Percentiles rank a stretch among this genome's conserved stretches.
Evolutionary conservation across 2,329 filamentous ascomycete genomes (phyloP).

Genomic region (Fusarium veterinarium): DNA sequence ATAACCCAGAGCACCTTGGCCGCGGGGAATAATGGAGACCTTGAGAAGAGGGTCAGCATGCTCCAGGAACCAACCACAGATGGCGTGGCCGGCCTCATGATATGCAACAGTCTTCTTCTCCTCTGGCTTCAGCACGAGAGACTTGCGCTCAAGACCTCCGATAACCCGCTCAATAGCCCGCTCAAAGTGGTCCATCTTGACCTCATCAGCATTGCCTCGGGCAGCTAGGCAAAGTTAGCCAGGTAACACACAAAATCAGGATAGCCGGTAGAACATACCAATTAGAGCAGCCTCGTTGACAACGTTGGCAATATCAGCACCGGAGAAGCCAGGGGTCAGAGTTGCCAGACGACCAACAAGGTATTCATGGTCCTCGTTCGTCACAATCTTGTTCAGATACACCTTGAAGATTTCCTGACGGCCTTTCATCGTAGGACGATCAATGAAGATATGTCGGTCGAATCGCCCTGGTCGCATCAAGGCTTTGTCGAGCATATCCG

Average conservation of each 20-base stretch:
- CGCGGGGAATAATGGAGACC: conserved; percentile 97
- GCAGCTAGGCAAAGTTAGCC: conserved; percentile 70
- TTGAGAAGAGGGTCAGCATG: conserved; percentile 97
- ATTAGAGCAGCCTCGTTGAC: conserved; percentile 98
- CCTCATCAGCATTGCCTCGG: conserved; percentile 80
- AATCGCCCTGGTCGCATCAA: conserved; percentile 97
- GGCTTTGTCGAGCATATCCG: conserved; percentile 93
- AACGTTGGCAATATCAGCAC: conserved; percentile 98
- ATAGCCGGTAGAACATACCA: conserved; percentile 67
- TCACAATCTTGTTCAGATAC: conserved; percentile 94
- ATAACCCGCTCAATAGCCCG: conserved; percentile 97
- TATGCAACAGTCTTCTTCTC: conserved; percentile 98
- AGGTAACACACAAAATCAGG: conserved; percentile 48
- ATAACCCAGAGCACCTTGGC: conserved; percentile 92
- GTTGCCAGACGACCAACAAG: conserved; percentile 90
- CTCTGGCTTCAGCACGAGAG: conserved; percentile 88
- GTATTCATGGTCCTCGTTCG: conserved; percentile 87
- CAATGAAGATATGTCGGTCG: conserved; percentile 95
- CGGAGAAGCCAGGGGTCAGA: conserved; percentile 94
- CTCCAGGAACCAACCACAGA: conserved; percentile 98
- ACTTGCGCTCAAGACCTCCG: conserved; percentile 97
- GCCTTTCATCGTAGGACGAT: conserved; percentile 95
- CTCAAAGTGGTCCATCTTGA: conserved; percentile 93
- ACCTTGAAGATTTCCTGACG: conserved; percentile 96
- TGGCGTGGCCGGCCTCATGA: conserved; percentile 97